Evolutionary conservation across 2,329 filamentous ascomycete genomes (phyloP), one percentile per base, ranked within the genome.

Genomic region (Neonectria sp.): DNA sequence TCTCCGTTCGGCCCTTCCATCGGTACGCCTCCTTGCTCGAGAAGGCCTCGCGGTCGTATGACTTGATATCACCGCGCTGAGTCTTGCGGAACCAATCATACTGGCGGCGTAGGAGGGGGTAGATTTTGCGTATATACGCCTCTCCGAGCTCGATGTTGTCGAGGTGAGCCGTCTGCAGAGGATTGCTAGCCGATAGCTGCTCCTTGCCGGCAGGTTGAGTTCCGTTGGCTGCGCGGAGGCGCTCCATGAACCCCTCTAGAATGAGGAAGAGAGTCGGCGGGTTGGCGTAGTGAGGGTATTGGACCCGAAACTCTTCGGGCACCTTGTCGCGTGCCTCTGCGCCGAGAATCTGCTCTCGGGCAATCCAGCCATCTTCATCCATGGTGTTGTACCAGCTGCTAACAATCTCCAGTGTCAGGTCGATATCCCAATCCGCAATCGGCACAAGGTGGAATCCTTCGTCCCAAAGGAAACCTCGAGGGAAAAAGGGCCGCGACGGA

Each of bases 291-390:
- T 98, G 95, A 27, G 96, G 95, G 78, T 98, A 98, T 78, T 98
- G 96, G 15, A 95, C 89, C 76, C 97, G 95, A 79, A 99, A 99
- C 81, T 98, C 95, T 5, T 86, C 81, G 0, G 96, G 96, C 2
- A 99, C 96, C 82, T 98, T 98, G 86, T 93, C 97, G 69, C 95
- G 91, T 53, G 96, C 96, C 83, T 99, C 96, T 3, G 88, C 82
- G 2, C 96, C 96, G 2, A 99, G 88, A 67, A 99, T 98, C 82
- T 98, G 95, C 83, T 99, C 96, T 58, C 96, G 92, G 3, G 92
- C 94, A 78, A 99, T 98, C 96, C 96, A 99, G 60, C 96, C 96
- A 79, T 98, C 95, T 17, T 96, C 93, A 72, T 99, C 96, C 89
- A 98, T 97, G 21, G 97, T 89, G 71, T 92, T 94, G 83, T 97